Evolutionary conservation across 139 green algal species (phyloP), one percentile per base, ranked within the genome.

Genomic region (Tetradesmus lagerheimii): DNA sequence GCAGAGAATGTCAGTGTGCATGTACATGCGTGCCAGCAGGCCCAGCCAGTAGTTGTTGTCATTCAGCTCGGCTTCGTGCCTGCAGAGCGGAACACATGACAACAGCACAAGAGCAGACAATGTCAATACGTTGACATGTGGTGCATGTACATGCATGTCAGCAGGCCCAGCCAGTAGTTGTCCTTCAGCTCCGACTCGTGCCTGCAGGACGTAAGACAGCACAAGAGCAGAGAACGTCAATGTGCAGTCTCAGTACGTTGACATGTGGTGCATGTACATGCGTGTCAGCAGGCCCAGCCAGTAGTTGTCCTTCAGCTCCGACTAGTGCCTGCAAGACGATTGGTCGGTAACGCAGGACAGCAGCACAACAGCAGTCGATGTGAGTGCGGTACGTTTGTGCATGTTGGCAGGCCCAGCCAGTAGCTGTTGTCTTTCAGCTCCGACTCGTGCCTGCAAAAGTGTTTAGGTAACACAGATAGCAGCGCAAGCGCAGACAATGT

Each of bases 21-120:
- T n/a, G n/a, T 91, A 79, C 89, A 99, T 90, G 95, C 99, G 98
- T 14, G 98, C 99, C 34, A 99, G 92, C 85, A 99, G 93, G 39
- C 95, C 96, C 83, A 99, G 91, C 95, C 97, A 98, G 93, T 99
- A 99, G 75, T 89, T 78, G 91, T 99, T 99, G 90, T 96, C 93
- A 94, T 98, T 99, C 8, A 99, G 91, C 80, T 99, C 98, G 9
- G 89, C 95, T 93, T 99, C 98, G 92, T 99, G 98, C 34, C 98
- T 90, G 86, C 39, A 71, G 1, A 16, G 45, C 74, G 43, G 20
- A 29, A 27, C 74, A 80, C 76, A 82, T 35, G 34, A 57, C 38
- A 82, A 12, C 74, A 80, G 47, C 6, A 62, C 47, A 62, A n/a
- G n/a, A n/a, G n/a, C n/a, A n/a, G n/a, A n/a, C n/a, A n/a, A n/a